Evolutionary conservation across 495 filamentous ascomycete species (phyloP), one percentile per base, ranked within the genome.

Genomic region (Astrocystis sublimbata): DNA sequence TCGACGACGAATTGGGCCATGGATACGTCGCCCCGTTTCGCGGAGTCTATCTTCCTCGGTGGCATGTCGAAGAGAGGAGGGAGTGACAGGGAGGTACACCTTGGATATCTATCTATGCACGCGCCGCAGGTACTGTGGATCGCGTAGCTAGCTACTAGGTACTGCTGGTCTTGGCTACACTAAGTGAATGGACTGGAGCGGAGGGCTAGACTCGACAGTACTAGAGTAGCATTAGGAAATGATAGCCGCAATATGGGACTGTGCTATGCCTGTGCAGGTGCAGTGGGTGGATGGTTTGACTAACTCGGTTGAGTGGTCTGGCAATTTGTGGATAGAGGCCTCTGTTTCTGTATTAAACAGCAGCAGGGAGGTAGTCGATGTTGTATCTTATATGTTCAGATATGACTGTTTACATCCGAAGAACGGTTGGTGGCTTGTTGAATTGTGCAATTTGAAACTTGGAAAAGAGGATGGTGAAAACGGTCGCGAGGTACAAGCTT

Each of bases 1-100:
- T 73, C 76, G 35, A 75, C 67, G 6, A 76, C 72, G 35, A 78
- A 78, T 38, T 74, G 69, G 1, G 78, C 78, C 57, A 68, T 74
- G 6, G 78, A 79, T 49, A 76, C 72, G 63, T 79, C 54, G 42
- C 33, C 38, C 26, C 58, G 58, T 53, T 19, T 61, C 8, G 47
- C 17, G 17, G 49, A 19, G 43, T 53, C 47, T 33, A 41, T 35
- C 47, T 61, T 61, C 40, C 21, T 61, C 7, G 56, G 42, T 17
- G 58, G 45, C 58, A 60, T 60, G 58, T 41, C 33, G 58, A 6
- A 19, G 24, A 13, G 24, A 24, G 26, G n/a, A 45, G 38, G 21
- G 24, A 49, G 46, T 26, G 8, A 13, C 13, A 13, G 4, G 46
- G 6, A 13, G 4, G 46, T 49, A 49, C 17, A 49, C 21, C 10